Base-by-base conservation (phyloP, 371 early-diverging fungal species). In the Mucor indicus region DNA sequence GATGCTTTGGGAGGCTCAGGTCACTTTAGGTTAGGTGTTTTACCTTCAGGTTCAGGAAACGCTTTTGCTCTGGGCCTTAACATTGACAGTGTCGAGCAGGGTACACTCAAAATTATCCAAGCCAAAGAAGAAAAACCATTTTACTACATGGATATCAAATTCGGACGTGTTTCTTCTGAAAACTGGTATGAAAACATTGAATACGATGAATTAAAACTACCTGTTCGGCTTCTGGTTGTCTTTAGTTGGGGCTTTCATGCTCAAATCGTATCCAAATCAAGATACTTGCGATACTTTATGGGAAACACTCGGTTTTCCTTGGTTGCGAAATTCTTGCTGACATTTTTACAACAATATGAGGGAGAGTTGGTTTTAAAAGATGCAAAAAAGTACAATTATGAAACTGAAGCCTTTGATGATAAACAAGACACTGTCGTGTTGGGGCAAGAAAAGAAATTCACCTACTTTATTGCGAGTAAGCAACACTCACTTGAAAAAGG, bases 221-320 rank as follows among this genome's bases (percentile, higher is more conserved):
- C 44, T 2, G 29, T 35, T 1, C 57, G 65, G 4, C 29, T 75
- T 8, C 25, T 75, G 0, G 72, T 75, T 10, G 72, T 75, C 12
- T 53, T 75, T 65, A 72, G 72, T 24, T 75, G 70, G 68, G 76
- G 76, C 21, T 75, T 75, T 44, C 76, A 75, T 53, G 69, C 72
- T n/a, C 72, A 75, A 37, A 55, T 75, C 22, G 76, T 75, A 11
- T 55, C 61, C 31, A 69, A 72, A 38, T 53, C 76, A 2, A 40
- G 65, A 19, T 67, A 65, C 17, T 40, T 75, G 13, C 53, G 61
- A 1, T 57, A 59, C 15, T 58, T 62, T 30, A 64, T 75, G 59
- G 76, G 72, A 17, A 75, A 75, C 35, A 36, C 38, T 15, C 65
- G 76, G 1, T 75, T 75, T 40, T 62, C 66, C 2, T 39, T 62